Conservation (phyloP, 345 rosid species). For the Hibiscus trionum region DNA sequence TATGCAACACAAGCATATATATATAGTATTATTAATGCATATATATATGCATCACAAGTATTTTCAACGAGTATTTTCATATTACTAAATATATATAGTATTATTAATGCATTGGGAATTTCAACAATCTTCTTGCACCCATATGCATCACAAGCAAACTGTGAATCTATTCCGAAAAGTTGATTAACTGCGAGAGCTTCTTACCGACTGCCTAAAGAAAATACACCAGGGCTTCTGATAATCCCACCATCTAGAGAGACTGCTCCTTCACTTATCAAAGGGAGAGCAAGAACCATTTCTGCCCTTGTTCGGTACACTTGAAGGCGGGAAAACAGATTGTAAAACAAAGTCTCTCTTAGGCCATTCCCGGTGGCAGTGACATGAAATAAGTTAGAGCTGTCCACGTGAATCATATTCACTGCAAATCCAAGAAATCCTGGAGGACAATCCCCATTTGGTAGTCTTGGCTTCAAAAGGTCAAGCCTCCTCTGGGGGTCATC, state of each 20-base stretch:
- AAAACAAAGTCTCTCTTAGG: background rate
- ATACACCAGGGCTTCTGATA: background rate
- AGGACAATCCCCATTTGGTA: background rate
- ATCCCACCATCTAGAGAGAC: background rate
- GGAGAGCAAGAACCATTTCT: conserved; percentile 1
- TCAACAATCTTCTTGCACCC: background rate
- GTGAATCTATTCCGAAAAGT: background rate
- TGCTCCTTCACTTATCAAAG: background rate
- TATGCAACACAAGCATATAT: too few relatives aligned
- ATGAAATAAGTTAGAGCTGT: background rate
- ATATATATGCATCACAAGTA: too few relatives aligned
- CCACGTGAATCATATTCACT: background rate
- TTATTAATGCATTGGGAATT: background rate
- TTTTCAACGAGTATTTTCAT: background rate
- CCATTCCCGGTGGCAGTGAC: background rate
- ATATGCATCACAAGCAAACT: conserved; percentile 2
- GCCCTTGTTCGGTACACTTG: background rate
- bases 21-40: background rate
- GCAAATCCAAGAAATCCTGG: background rate
- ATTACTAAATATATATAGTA: background rate
- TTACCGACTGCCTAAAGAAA: conserved; percentile 34
- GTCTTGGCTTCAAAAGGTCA: background rate
- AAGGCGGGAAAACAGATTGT: background rate
- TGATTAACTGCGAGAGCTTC: conserved; percentile 4
- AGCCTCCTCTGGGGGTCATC: background rate